These are phyloP conservation scores for Colletotrichum echinochloae DNA, from an alignment of 2,329 filamentous ascomycete species.

Conservation along the genomic window DNA sequence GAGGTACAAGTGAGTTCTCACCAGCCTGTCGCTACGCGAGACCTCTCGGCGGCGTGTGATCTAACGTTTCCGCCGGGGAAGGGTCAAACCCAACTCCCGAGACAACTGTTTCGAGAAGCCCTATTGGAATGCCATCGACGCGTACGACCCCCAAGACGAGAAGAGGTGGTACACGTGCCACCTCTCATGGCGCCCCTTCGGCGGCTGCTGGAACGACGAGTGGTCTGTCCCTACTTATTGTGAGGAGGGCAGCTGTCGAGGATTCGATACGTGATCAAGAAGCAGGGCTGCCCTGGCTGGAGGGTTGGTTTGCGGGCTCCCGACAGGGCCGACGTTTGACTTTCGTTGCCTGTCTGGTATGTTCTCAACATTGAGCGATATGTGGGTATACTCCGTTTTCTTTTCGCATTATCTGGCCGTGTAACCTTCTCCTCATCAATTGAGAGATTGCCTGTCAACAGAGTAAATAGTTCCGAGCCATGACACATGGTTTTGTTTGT, in stretches of 20 bases:
- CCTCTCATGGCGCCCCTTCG: accelerated
- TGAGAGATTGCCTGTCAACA: neutral
- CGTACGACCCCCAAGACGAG: neutral
- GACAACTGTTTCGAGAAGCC: neutral
- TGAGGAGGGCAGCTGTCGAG: no score
- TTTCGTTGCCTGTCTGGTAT: neutral
- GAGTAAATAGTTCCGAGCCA: neutral
- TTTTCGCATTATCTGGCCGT: neutral
- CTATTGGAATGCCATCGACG: neutral
- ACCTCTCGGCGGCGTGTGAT: no score
- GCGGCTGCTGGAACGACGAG: neutral
- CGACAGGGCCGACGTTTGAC: neutral
- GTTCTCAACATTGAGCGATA: neutral
- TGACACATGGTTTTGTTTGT: neutral
- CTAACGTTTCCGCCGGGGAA: neutral
- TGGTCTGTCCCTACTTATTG: no score
- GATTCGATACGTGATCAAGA: no score
- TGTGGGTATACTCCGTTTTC: neutral
- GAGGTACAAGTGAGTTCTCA: constrained; percentile 5
- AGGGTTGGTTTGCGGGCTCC: no score
- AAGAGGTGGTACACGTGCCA: neutral
- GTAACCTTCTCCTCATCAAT: neutral
- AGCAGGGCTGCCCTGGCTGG: no score
- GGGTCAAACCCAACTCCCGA: neutral
- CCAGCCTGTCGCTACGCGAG: neutral